Evolutionary conservation across 129 eudicot species (phyloP), one percentile per base, ranked within the genome.

Genomic region (Mikania micrantha): DNA sequence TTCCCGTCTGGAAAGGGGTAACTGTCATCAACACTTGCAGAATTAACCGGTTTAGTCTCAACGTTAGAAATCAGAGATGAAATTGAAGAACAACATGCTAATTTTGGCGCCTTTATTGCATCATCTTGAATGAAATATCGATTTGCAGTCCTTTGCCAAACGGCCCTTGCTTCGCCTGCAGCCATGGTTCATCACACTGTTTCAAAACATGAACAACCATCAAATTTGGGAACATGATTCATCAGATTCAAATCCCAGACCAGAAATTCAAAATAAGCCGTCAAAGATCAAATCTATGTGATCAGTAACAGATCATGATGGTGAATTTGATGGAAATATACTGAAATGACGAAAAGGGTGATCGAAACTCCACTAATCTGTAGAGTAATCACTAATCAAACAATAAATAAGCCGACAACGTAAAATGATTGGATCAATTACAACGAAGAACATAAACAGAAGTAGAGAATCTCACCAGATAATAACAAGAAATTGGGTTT

Each of bases 101-200:
- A 78, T 67, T 84, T 92, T n/a, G 98, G 91, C 65, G 91, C 95
- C 73, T 91, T 85, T 77, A 84, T 92, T 19, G 91, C 96, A 57
- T 92, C 98, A 81, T 90, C 97, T 70, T 87, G 97, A 57, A 90
- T 86, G 54, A 92, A 78, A 83, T 70, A 92, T 52, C 96, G 83
- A 72, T 92, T 88, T 66, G 87, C 96, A 57, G 95, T 75, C 50
- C 96, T 79, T 73, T 84, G 95, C 96, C 95, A 92, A 52, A 90
- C 96, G 12, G 91, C 84, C 72, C 95, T 78, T 61, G 93, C 92
- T 87, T 90, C 95, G 64, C 95, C 91, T 41, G 81, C 88, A 19
- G 96, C 96, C 95, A 87, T 91, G 63, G 75, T 48, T 72, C 60
- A 64, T 74, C 45, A 74, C 16, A 64, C 78, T 74, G 47, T 5